phyloP scores from a whole-genome alignment of 257 asterid genomes.

The Solanum pennellii region DNA sequence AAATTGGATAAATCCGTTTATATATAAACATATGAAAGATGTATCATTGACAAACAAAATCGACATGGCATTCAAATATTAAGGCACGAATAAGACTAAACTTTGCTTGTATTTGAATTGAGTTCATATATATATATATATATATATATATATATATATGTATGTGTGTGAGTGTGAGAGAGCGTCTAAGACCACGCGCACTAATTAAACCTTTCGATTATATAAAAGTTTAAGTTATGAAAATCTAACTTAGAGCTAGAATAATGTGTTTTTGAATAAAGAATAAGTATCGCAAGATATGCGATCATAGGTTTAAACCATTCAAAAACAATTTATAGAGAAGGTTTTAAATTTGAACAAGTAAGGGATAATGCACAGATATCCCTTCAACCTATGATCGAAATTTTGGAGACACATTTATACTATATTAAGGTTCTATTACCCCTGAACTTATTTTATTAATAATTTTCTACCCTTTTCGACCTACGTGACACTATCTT shows the following conservation, averaged over 20 bases:
- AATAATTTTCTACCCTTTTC: too few relatives aligned
- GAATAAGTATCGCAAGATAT: background rate
- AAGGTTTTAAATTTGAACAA: background rate
- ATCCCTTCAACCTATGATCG: too few relatives aligned
- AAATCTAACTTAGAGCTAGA: background rate
- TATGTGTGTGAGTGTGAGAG: too few relatives aligned
- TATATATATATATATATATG: too few relatives aligned
- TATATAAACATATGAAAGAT: background rate
- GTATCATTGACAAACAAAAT: background rate
- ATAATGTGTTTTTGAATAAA: background rate
- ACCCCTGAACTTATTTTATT: too few relatives aligned
- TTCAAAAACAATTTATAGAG: background rate
- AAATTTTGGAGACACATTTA: too few relatives aligned
- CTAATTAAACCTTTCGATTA: background rate
- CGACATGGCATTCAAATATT: background rate
- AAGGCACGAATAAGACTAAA: background rate
- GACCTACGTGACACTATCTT: too few relatives aligned
- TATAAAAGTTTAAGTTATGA: too few relatives aligned
- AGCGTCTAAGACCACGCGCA: background rate
- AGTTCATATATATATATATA: background rate
- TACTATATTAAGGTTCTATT: too few relatives aligned
- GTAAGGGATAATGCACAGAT: background rate
- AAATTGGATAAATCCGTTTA: background rate
- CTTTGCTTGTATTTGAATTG: background rate
- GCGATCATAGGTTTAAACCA: background rate